Conservation (phyloP, 139 green algal species). For the Chlamydomonas asymmetrica region DNA sequence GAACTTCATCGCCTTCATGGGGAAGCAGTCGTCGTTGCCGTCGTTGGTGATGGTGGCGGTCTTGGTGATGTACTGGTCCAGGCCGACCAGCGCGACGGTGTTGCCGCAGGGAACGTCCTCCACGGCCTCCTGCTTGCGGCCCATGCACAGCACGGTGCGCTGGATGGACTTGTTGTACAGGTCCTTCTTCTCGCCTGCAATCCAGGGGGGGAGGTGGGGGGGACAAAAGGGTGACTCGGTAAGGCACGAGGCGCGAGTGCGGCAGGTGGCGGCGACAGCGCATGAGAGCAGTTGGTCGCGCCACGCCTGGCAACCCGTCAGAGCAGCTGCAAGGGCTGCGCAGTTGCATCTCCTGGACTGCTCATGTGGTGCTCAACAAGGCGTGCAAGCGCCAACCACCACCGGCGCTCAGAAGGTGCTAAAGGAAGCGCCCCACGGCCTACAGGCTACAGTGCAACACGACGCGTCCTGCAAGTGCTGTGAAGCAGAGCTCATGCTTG, state of each 20-base stretch:
- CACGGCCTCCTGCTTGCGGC: slow-evolving; percentile 94
- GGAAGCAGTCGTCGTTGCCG: slow-evolving; percentile 85
- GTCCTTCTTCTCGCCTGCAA: slow-evolving; percentile 93
- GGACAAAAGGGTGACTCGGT: background rate
- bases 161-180: slow-evolving; percentile 98
- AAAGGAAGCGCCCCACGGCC: no score
- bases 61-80: slow-evolving; percentile 99
- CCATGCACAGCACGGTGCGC: slow-evolving; percentile 99
- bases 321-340: no score
- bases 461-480: background rate
- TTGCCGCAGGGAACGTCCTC: slow-evolving; percentile 98
- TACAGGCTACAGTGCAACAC: no score
- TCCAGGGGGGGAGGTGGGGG: background rate
- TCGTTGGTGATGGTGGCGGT: slow-evolving; percentile 95
- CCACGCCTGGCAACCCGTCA: no score
- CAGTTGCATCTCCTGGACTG: no score
- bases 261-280: no score
- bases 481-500: background rate
- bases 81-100: slow-evolving; percentile 96
- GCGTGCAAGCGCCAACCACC: no score
- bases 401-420: no score
- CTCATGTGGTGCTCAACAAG: no score
- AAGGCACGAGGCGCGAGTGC: no score
- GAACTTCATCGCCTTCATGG: slow-evolving; percentile 99
- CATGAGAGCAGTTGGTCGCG: no score